A percentile compares a stretch with the other conserved stretches of the same genome.
These are phyloP conservation scores for Hypoxylon subgilvum DNA, from an alignment of 495 filamentous ascomycete genomes.

Conservation along the genomic window DNA sequence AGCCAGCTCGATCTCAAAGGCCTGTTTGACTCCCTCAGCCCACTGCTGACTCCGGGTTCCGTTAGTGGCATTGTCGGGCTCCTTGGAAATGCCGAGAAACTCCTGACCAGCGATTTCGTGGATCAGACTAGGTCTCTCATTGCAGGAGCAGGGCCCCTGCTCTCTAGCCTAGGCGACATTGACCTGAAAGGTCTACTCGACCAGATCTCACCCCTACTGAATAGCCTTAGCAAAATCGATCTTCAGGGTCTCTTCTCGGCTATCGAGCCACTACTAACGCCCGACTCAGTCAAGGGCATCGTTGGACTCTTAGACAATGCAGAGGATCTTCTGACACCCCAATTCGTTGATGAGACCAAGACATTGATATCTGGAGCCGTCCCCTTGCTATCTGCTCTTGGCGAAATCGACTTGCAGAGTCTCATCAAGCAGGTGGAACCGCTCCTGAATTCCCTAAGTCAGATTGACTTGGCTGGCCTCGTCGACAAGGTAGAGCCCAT, in stretches of 20 bases:
- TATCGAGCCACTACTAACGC: conserved; percentile 44
- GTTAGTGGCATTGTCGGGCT: conserved; percentile 49
- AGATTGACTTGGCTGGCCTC: conserved; percentile 38
- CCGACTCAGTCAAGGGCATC: conserved; percentile 48
- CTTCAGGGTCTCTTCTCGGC: conserved; percentile 37
- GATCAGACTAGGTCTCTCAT: conserved; percentile 49
- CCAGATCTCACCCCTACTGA: conserved; percentile 39
- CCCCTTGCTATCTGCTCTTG: conserved; percentile 44
- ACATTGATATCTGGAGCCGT: conserved; percentile 41
- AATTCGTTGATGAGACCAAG: conserved; percentile 55
- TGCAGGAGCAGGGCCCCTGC: conserved; percentile 40
- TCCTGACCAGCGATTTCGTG: conserved; percentile 52
- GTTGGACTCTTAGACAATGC: conserved; percentile 50
- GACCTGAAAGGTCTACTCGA: conserved; percentile 42
- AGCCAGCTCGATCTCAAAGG: conserved; percentile 37
- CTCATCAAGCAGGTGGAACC: conserved; percentile 48
- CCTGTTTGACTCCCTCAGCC: conserved; percentile 36
- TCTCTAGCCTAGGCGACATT: conserved; percentile 43
- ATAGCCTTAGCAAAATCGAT: conserved; percentile 39
- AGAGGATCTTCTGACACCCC: conserved; percentile 47
- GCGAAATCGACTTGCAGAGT: conserved; percentile 45
- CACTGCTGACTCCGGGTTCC: conserved; percentile 45
- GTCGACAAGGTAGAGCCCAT: conserved; percentile 46
- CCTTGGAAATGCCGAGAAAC: conserved; percentile 49
- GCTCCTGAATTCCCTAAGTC: conserved; percentile 43